Conservation (phyloP, 106 monocot genomes). For the Platanthera zijinensis region DNA sequence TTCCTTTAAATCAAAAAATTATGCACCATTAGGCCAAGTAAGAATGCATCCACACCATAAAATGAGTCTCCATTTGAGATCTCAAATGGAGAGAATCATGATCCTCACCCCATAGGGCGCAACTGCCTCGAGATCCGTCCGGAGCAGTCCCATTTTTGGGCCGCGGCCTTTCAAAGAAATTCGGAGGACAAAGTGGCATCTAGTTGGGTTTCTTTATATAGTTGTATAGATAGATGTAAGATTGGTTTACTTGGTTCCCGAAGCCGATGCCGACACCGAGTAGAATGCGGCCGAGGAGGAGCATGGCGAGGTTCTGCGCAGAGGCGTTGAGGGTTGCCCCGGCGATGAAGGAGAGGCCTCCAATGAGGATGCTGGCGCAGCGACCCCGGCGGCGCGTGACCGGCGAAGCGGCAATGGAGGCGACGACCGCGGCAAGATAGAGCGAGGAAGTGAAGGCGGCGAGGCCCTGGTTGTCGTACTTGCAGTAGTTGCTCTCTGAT, state of each 20-base stretch:
- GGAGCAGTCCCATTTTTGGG: no score
- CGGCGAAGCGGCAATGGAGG: slow-evolving; percentile 68
- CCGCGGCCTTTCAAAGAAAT: no score
- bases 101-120: no score
- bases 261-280: slow-evolving; percentile 94
- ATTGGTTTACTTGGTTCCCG: slow-evolving; percentile 65
- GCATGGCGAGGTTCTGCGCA: slow-evolving; percentile 67
- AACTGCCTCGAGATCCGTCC: no score
- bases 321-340: slow-evolving; percentile 80
- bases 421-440: slow-evolving; percentile 88
- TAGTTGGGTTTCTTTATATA: no score
- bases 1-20: no score
- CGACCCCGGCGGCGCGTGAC: slow-evolving; percentile 83
- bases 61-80: no score
- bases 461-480: slow-evolving; percentile 92
- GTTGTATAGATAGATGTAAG: no score
- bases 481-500: slow-evolving; percentile 86
- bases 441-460: slow-evolving; percentile 95
- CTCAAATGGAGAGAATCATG: no score
- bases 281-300: slow-evolving; percentile 80
- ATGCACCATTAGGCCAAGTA: no score
- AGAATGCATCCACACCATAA: no score
- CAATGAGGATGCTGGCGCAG: slow-evolving; percentile 63
- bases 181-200: no score
- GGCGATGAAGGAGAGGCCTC: slow-evolving; percentile 70